Evolutionary conservation across 768 basidiomycete genomes (phyloP).

Genomic region (Lactarius pseudohatsudake): DNA sequence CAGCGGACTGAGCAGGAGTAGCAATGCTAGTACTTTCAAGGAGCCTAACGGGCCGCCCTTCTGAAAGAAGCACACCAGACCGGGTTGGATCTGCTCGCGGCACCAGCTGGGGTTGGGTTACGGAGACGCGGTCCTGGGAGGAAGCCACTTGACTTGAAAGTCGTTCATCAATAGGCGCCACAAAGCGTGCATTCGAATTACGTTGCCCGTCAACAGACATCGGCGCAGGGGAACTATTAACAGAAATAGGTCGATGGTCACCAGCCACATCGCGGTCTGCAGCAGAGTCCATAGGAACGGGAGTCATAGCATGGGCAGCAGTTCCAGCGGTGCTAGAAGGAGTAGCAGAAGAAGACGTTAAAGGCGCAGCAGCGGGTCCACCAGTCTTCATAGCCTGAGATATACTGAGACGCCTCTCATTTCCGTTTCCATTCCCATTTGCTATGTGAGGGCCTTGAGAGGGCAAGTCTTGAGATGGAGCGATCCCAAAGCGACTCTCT

Average conservation of each 20-base stretch:
- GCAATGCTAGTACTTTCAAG: conserved; percentile 29
- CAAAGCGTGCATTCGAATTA: conserved; percentile 23
- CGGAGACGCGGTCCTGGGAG: conserved; percentile 17
- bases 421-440: conserved; percentile 21
- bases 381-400: conserved; percentile 10
- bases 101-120: conserved; percentile 15
- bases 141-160: conserved; percentile 26
- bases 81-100: conserved; percentile 8
- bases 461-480: conserved; percentile 12
- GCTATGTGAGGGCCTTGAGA: conserved; percentile 6
- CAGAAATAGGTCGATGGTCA: conserved; percentile 5
- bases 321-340: conserved; percentile 2
- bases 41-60: conserved; percentile 31
- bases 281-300: conserved; percentile 1
- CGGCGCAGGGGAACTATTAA: background rate
- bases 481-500: conserved; percentile 25
- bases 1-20: conserved; percentile 12
- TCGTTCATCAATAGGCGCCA: conserved; percentile 30
- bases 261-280: background rate
- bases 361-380: conserved; percentile 1
- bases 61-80: conserved; percentile 26
- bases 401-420: conserved; percentile 11
- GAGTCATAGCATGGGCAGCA: conserved; percentile 11
- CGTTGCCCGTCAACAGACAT: conserved; percentile 10
- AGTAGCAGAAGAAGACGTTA: conserved; percentile 10